Percentiles rank a stretch among this genome's conserved stretches.
Evolutionary conservation across 2,329 filamentous ascomycete species (phyloP).

Genomic region (Colletotrichum tanaceti): DNA sequence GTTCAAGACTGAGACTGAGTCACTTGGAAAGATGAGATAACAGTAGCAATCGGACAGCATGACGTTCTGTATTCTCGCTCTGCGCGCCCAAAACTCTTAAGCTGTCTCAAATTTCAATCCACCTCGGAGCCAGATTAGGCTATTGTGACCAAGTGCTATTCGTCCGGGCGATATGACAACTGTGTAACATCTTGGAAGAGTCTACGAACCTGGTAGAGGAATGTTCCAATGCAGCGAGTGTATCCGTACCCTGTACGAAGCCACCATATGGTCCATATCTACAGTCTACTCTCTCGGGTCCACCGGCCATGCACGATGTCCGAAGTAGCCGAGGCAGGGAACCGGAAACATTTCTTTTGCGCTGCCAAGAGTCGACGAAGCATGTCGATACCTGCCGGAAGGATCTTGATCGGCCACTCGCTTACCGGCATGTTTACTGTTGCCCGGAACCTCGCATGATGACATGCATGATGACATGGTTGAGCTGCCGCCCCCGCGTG

Average conservation of each 20-base stretch:
- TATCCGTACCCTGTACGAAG: not conserved
- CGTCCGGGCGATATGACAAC: no score
- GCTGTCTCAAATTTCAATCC: not conserved
- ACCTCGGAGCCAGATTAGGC: not conserved
- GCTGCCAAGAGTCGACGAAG: not conserved
- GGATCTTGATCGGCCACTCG: no score
- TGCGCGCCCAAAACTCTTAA: not conserved
- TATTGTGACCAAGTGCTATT: not conserved
- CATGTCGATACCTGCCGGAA: no score
- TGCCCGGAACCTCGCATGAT: no score
- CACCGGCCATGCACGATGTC: not conserved
- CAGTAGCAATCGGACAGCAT: no score
- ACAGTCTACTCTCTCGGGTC: not conserved
- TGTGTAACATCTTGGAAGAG: no score
- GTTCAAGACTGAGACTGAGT: no score
- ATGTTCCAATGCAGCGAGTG: not conserved
- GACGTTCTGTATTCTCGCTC: not conserved
- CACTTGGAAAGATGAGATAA: no score
- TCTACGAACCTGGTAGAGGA: not conserved
- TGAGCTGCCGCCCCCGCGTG: no score
- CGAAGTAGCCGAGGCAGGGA: not conserved
- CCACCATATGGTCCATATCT: no score
- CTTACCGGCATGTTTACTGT: no score
- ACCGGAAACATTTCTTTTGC: not conserved
- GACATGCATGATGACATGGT: no score